Evolutionary conservation across 176 grass and related monocot genomes (phyloP).

Genomic region (Lolium multiflorum): DNA sequence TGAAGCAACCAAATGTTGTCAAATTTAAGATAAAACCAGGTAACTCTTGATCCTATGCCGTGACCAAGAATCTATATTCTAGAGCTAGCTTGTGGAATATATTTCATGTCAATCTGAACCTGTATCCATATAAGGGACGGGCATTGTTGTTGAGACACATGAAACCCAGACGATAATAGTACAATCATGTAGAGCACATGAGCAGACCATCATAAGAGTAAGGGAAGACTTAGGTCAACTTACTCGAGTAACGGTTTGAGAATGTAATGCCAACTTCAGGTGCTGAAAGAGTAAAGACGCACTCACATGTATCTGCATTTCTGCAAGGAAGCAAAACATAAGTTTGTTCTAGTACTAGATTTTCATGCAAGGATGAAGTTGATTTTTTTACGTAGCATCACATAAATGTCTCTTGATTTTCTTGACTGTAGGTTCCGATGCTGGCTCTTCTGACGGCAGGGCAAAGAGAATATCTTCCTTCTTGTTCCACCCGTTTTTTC

Average conservation of each 20-base stretch:
- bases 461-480: constrained; percentile 73
- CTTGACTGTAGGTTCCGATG: constrained; percentile 66
- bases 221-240: no score
- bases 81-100: background rate
- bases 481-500: constrained; percentile 91
- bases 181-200: no score
- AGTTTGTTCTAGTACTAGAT: background rate
- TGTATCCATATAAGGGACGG: background rate
- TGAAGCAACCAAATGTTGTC: constrained; percentile 78
- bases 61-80: constrained; percentile 28
- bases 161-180: no score
- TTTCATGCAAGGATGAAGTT: background rate
- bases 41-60: constrained; percentile 27
- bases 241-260: no score
- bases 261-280: no score
- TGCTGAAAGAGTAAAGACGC: no score
- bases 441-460: constrained; percentile 60
- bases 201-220: no score
- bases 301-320: background rate
- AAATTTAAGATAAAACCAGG: constrained; percentile 99
- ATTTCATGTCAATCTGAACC: background rate
- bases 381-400: no score
- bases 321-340: background rate
- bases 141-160: no score
- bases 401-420: background rate